These are phyloP conservation scores for Lineolata rhizophorae DNA, from an alignment of 495 filamentous ascomycete genomes.

Conservation along the genomic window DNA sequence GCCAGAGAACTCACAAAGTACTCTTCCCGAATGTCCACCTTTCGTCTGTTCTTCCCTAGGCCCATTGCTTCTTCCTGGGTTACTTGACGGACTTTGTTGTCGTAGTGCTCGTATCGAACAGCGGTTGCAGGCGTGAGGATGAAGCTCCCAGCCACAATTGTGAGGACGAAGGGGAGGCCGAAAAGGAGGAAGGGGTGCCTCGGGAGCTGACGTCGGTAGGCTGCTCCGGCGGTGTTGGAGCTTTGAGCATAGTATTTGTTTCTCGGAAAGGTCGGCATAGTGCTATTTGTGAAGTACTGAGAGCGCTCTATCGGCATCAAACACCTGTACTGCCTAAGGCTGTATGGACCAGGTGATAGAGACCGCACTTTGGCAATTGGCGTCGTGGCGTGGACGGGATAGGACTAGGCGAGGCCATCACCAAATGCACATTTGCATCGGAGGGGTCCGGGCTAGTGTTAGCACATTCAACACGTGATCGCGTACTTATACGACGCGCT, in stretches of 20 bases:
- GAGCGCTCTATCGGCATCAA: conserved; percentile 7
- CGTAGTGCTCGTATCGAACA: conserved; percentile 77
- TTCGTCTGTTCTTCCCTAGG: conserved; percentile 44
- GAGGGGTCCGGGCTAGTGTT: too few relatives aligned
- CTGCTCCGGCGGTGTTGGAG: conserved; percentile 41
- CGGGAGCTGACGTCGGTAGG: conserved; percentile 47
- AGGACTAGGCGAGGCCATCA: too few relatives aligned
- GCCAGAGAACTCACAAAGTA: conserved; percentile 54
- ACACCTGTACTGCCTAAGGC: conserved; percentile 4
- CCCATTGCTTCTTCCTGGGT: conserved; percentile 69
- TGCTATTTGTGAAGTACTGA: conserved; percentile 4
- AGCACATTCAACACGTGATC: too few relatives aligned
- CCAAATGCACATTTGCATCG: too few relatives aligned
- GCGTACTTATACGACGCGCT: too few relatives aligned
- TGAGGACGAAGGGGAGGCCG: conserved; percentile 77
- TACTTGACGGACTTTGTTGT: conserved; percentile 63
- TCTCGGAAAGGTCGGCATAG: conserved; percentile 50
- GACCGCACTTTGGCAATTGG: too few relatives aligned
- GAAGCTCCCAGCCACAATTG: conserved; percentile 90
- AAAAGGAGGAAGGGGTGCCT: conserved; percentile 82
- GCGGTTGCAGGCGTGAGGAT: conserved; percentile 85
- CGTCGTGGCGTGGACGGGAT: too few relatives aligned
- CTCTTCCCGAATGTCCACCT: conserved; percentile 67
- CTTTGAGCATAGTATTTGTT: conserved; percentile 44
- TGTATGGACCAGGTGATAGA: too few relatives aligned